Percentiles rank a stretch among this genome's conserved stretches.
These are phyloP conservation scores for Sphagnum fallax DNA, from an alignment of 228 moss, liverwort and hornwort genomes.

Conservation along the genomic window DNA sequence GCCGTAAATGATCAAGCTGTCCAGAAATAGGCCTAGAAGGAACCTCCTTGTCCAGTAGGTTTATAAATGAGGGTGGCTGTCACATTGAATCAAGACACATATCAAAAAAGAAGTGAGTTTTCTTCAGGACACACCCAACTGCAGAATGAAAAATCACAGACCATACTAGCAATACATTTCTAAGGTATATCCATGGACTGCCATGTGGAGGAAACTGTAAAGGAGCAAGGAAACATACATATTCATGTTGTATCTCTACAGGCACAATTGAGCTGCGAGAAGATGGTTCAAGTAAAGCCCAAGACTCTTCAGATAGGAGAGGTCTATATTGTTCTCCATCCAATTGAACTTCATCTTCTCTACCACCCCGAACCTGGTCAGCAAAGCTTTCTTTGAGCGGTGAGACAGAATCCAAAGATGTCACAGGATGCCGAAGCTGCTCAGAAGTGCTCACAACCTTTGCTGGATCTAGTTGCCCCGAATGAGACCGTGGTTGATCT, in stretches of 20 bases:
- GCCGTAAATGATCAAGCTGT: slow-evolving; percentile 27
- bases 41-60: slow-evolving; percentile 42
- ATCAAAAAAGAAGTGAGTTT: no score
- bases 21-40: slow-evolving; percentile 22
- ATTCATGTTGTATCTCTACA: background rate
- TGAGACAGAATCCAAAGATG: slow-evolving; percentile 40
- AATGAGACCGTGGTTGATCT: slow-evolving; percentile 43
- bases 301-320: background rate
- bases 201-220: no score
- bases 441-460: slow-evolving; percentile 23
- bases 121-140: no score
- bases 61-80: slow-evolving; percentile 21
- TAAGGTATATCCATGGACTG: no score
- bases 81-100: no score
- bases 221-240: background rate
- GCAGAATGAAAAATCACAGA: no score
- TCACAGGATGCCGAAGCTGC: slow-evolving; percentile 24
- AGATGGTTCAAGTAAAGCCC: background rate
- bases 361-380: slow-evolving; percentile 31
- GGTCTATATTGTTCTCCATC: slow-evolving; percentile 32
- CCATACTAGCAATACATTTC: no score
- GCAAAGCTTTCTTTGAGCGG: slow-evolving; percentile 27
- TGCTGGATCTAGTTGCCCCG: slow-evolving; percentile 38
- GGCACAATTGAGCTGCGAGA: background rate
- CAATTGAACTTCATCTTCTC: slow-evolving; percentile 46